Percentiles rank a stretch among this genome's conserved stretches.
phyloP scores from a whole-genome alignment of 768 basidiomycete genomes.

The Podaxis sp. region DNA sequence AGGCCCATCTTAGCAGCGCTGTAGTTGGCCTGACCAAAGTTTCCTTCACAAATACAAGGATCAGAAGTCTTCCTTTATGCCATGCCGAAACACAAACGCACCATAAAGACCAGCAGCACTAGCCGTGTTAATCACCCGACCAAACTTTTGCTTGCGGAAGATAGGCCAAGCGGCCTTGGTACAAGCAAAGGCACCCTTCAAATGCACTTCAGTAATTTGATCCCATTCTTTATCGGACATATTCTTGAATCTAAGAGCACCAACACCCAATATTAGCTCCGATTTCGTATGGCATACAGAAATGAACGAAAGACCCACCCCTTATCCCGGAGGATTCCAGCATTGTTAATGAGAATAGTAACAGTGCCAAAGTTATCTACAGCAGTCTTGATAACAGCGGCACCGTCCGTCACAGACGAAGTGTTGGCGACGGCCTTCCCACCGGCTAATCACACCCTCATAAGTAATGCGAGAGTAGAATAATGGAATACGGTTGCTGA shows the following conservation, averaged over 20 bases:
- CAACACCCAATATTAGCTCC: background rate
- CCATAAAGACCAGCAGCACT: conserved; percentile 94
- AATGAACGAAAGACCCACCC: conserved; percentile 41
- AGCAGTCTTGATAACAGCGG: conserved; percentile 82
- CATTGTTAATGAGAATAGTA: conserved; percentile 94
- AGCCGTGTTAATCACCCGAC: conserved; percentile 91
- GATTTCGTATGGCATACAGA: background rate
- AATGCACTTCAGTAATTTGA: conserved; percentile 81
- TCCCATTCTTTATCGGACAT: conserved; percentile 97
- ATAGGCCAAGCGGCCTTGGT: conserved; percentile 95
- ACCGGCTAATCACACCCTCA: conserved; percentile 51
- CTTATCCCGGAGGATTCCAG: conserved; percentile 83
- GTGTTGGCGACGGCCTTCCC: conserved; percentile 88
- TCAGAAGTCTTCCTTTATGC: no score
- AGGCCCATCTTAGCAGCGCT: conserved; percentile 98
- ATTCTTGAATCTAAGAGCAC: conserved; percentile 77
- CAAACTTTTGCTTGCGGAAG: conserved; percentile 94
- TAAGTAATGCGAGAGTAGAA: background rate
- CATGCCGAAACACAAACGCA: conserved; percentile 28
- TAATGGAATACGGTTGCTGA: conserved; percentile 29
- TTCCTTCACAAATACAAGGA: conserved; percentile 46
- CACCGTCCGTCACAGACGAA: conserved; percentile 84
- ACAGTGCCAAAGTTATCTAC: conserved; percentile 81
- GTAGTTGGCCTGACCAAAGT: conserved; percentile 97
- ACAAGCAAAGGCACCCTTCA: conserved; percentile 92